These are phyloP conservation scores for Eurotiales sp. DNA, from an alignment of 2,329 filamentous ascomycete genomes.

Conservation along the genomic window DNA sequence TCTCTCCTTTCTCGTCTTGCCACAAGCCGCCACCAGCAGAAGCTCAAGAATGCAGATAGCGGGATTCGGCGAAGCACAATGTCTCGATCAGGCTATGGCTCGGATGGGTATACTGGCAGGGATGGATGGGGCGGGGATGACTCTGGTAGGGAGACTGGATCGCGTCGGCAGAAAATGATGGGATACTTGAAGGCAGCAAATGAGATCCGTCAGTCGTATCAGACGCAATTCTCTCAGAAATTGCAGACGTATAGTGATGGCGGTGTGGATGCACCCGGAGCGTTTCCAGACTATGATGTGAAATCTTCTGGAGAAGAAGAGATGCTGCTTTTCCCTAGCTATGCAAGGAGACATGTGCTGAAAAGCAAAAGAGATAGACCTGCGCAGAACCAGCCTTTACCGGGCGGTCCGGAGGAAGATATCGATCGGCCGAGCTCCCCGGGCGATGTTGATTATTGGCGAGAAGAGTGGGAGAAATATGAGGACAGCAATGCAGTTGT, in stretches of 20 bases:
- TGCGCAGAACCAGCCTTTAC: constrained; percentile 22
- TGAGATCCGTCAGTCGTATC: constrained; percentile 65
- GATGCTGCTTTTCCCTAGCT: constrained; percentile 93
- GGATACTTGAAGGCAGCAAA: constrained; percentile 69
- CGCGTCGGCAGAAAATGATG: constrained; percentile 73
- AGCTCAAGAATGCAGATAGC: constrained; percentile 15
- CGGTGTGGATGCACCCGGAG: constrained; percentile 60
- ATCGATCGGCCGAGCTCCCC: constrained; percentile 42
- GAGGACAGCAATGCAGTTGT: constrained; percentile 83
- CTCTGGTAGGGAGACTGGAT: constrained; percentile 56
- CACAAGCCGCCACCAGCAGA: constrained; percentile 13
- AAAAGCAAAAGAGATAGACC: constrained; percentile 40
- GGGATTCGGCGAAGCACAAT: constrained; percentile 4
- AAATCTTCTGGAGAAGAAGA: constrained; percentile 77
- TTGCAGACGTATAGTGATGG: constrained; percentile 42
- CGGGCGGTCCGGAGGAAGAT: constrained; percentile 32
- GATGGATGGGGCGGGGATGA: constrained; percentile 29
- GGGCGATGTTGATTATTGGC: constrained; percentile 70
- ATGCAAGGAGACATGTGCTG: constrained; percentile 70
- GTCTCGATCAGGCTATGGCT: constrained; percentile 23
- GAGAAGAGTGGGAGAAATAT: constrained; percentile 70
- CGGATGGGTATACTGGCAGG: constrained; percentile 3
- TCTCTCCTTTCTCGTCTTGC: constrained; percentile 5
- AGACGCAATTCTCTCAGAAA: constrained; percentile 52
- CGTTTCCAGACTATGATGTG: constrained; percentile 82